A percentile compares a stretch with the other conserved stretches of the same genome.
Conservation (phyloP, 2,329 filamentous ascomycete genomes). For the Arthrobotrys pseudoclavata region DNA sequence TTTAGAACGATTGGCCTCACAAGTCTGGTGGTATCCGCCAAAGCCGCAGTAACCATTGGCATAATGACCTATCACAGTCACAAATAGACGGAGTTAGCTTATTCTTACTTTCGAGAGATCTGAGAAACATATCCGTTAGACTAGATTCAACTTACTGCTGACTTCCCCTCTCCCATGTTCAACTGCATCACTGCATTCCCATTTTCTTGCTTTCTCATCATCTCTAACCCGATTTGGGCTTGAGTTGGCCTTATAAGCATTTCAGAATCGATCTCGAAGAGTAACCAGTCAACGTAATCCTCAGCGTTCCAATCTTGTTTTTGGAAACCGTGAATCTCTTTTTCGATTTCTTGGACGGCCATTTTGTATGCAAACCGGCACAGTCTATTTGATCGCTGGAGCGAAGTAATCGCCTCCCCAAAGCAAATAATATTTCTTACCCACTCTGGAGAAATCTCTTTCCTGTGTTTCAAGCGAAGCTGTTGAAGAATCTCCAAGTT, state of each 20-base stretch:
- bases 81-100: not conserved
- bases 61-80: constrained; percentile 71
- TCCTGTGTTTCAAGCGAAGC: constrained; percentile 7
- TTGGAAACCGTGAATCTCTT: not conserved
- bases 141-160: constrained; percentile 67
- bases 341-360: constrained; percentile 30
- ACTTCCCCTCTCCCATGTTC: constrained; percentile 81
- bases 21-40: constrained; percentile 71
- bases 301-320: constrained; percentile 19
- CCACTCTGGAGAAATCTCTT: not conserved
- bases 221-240: constrained; percentile 71
- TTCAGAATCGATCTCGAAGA: constrained; percentile 77
- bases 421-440: not conserved
- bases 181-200: constrained; percentile 74
- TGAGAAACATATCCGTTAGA: too few species aligned
- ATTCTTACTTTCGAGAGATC: not conserved
- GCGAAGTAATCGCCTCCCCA: constrained; percentile 36
- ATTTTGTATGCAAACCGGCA: not conserved
- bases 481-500: constrained; percentile 16
- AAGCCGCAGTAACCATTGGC: constrained; percentile 72
- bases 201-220: constrained; percentile 68
- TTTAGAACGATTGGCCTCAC: constrained; percentile 75
- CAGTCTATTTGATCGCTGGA: constrained; percentile 35
- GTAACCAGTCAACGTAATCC: constrained; percentile 73
- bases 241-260: constrained; percentile 75